phyloP scores from a whole-genome alignment of 805 yeast species.

The Candida oleophila region DNA sequence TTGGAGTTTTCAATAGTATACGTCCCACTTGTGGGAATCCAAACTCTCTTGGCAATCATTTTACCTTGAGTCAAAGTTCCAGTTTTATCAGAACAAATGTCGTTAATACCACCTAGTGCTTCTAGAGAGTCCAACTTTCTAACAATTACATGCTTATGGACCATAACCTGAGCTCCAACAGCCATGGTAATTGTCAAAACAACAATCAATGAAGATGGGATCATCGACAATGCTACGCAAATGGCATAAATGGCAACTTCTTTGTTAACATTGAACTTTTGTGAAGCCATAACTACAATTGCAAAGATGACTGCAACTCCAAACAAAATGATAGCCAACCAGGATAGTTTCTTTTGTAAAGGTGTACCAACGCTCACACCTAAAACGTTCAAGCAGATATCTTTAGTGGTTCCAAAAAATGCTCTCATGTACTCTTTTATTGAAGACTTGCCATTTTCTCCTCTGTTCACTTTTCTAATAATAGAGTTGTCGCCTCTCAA shows the following conservation, averaged over 20 bases:
- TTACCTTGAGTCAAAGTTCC: constrained; percentile 40
- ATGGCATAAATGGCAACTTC: constrained; percentile 41
- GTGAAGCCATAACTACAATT: constrained; percentile 38
- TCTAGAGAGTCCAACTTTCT: constrained; percentile 37
- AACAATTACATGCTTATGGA: constrained; percentile 32
- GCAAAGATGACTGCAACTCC: constrained; percentile 44
- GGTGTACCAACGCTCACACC: constrained; percentile 49
- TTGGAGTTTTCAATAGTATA: constrained; percentile 30
- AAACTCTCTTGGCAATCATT: constrained; percentile 36
- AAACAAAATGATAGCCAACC: constrained; percentile 51
- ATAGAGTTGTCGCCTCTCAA: constrained; percentile 22
- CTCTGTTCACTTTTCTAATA: constrained; percentile 34
- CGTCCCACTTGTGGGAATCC: constrained; percentile 36
- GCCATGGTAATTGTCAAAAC: constrained; percentile 43
- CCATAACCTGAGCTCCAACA: constrained; percentile 40
- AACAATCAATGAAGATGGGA: constrained; percentile 38
- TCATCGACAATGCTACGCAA: constrained; percentile 41
- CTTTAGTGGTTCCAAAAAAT: constrained; percentile 36
- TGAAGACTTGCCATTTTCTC: constrained; percentile 32
- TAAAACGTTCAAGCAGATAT: constrained; percentile 44
- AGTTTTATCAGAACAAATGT: constrained; percentile 41
- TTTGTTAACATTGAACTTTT: constrained; percentile 28
- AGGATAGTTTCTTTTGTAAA: constrained; percentile 44
- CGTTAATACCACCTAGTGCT: constrained; percentile 39
- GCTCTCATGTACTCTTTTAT: constrained; percentile 36